Percentiles rank a stretch among this genome's conserved stretches.
phyloP scores from a whole-genome alignment of 768 basidiomycete species.

The Lentinus tigrinus region DNA sequence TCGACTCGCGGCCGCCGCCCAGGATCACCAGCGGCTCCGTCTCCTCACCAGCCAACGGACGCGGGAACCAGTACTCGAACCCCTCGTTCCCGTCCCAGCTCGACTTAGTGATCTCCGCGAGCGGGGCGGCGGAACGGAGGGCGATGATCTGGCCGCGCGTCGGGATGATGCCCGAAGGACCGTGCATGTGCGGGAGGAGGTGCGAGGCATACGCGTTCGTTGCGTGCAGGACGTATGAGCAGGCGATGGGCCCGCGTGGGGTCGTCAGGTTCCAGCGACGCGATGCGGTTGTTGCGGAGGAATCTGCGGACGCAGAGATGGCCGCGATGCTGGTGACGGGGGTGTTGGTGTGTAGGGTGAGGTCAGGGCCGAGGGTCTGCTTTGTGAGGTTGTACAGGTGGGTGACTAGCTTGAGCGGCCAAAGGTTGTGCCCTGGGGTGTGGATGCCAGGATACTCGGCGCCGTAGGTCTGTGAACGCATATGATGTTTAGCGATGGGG shows the following conservation, averaged over 20 bases:
- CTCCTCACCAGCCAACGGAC: conserved; percentile 39
- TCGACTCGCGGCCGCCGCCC: conserved; percentile 61
- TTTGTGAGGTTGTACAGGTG: conserved; percentile 51
- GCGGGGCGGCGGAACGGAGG: conserved; percentile 39
- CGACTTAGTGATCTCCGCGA: conserved; percentile 38
- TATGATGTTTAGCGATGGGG: not conserved
- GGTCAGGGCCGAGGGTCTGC: conserved; percentile 21
- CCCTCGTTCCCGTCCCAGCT: conserved; percentile 47
- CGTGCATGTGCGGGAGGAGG: conserved; percentile 68
- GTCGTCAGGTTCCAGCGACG: conserved; percentile 60
- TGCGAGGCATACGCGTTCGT: conserved; percentile 83
- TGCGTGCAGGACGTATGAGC: conserved; percentile 74
- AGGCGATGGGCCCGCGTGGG: conserved; percentile 59
- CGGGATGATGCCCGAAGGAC: conserved; percentile 59
- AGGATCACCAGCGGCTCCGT: conserved; percentile 63
- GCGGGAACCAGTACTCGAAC: conserved; percentile 83
- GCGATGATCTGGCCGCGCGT: conserved; percentile 69
- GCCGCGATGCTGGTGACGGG: conserved; percentile 51
- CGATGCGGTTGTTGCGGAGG: too few species aligned
- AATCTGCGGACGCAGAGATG: not conserved
- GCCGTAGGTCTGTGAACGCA: conserved; percentile 35
- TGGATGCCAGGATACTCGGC: conserved; percentile 50
- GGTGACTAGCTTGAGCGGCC: conserved; percentile 81
- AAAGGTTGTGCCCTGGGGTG: conserved; percentile 61
- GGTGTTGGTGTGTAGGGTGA: conserved; percentile 71